Percentiles rank a stretch among this genome's conserved stretches.
phyloP scores from a whole-genome alignment of 495 filamentous ascomycete species.

The Penicillium fimorum region DNA sequence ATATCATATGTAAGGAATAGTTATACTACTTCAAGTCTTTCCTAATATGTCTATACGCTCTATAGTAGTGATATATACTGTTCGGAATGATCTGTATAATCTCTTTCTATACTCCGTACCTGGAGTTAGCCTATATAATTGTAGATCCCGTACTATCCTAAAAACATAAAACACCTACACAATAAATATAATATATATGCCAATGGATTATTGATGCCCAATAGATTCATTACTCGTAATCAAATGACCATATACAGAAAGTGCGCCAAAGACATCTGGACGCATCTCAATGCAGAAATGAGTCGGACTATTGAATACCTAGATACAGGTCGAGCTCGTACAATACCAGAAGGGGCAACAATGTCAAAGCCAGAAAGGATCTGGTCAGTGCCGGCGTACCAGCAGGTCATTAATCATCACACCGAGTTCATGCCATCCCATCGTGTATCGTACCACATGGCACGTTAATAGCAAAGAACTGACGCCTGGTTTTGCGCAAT shows the following conservation, averaged over 20 bases:
- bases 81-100: background rate
- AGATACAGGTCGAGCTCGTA: slow-evolving; percentile 6
- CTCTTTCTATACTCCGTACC: background rate
- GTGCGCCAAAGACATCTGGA: slow-evolving; percentile 4
- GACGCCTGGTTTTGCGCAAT: slow-evolving; percentile 27
- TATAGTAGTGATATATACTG: background rate
- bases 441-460: slow-evolving; percentile 21
- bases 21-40: no score
- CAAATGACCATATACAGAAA: slow-evolving; percentile 10
- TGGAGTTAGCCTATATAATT: background rate
- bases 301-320: slow-evolving; percentile 14
- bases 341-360: slow-evolving; percentile 1
- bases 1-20: no score
- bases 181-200: background rate
- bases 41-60: background rate
- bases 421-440: slow-evolving; percentile 26
- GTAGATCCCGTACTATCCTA: no score
- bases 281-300: slow-evolving; percentile 9
- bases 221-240: slow-evolving; percentile 13
- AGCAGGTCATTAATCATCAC: slow-evolving; percentile 30
- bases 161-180: background rate
- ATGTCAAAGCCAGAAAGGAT: slow-evolving; percentile 8
- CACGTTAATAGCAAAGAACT: slow-evolving; percentile 20
- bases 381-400: slow-evolving; percentile 14
- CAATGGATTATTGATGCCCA: background rate